Base-by-base conservation (phyloP, 2,329 filamentous ascomycete species). In the Hawksworthiomyces lignivorus region DNA sequence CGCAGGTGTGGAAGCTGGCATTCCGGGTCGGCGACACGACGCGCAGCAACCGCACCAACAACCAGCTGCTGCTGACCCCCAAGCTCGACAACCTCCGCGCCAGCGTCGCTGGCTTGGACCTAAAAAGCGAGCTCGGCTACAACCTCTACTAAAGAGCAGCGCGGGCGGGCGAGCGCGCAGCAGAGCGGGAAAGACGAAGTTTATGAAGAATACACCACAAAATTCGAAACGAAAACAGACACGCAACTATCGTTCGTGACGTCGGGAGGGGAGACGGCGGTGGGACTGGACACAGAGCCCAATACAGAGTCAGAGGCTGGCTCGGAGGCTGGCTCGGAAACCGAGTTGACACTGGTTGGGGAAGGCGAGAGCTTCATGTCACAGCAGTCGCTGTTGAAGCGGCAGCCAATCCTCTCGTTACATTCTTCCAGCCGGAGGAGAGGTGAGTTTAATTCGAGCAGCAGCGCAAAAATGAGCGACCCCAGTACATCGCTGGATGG, bases 61-160 rank as follows among this genome's bases (percentile, higher is more conserved):
- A 40, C 39, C 36, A 19, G n/a, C 24, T 47, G 30, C 40, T 48
- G 30, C 45, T 57, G n/a, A 44, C 41, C 11, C 48, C 46, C 2
- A 35, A 45, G 31, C 30, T 52, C 3, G 48, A 45, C 38, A 32
- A 27, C 47, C 40, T 54, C 41, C 22, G 54, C 21, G 36, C 34
- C 48, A 35, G 45, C 36, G 28, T 60, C 7, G 35, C 47, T 9
- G 58, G 56, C 17, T 22, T 61, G 45, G 48, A 52, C 11, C 42
- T 60, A 43, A 54, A 56, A 45, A 57, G 55, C 32, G 47, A 43
- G n/a, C 43, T 54, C 15, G 57, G 58, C 12, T 59, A 55, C 37
- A 45, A 43, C 15, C 43, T 54, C 17, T 56, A 56, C 42, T 56
- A 38, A 50, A 26, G 24, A 12, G 24, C 8, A 12, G 24, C 24